Base-by-base conservation (phyloP, 805 yeast genomes). In the Myxozyma neotropica region DNA sequence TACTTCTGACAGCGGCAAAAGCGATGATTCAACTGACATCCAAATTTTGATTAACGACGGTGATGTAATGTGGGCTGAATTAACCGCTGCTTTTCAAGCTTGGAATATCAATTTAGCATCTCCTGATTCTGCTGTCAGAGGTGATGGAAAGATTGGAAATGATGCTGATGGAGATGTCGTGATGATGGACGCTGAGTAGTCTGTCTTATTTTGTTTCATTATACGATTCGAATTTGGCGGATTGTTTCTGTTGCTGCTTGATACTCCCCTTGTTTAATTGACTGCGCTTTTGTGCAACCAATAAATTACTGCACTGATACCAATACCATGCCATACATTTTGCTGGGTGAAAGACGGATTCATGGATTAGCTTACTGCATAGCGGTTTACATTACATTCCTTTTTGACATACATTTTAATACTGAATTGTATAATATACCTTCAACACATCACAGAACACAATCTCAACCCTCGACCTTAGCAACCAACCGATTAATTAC, bases 141-240 rank as follows among this genome's bases (percentile, higher is more conserved):
- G 27, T 13, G 27, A 23, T 13, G 27, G 19, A 19, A 7, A 12
- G 19, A 24, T 27, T 10, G 26, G 27, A 4, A 8, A 46, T 17
- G 50, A 46, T 12, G 39, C 50, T 3, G 50, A 46, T 46, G 50
- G 50, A 17, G 50, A 46, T 15, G 39, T 46, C 15, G 6, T 46
- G 7, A 46, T 46, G 50, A 12, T 21, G 6, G 50, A 31, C 26
- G 50, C 50, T 4, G 33, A n/a, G 24, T 46, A 17, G 10, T 29
- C n/a, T 4, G 23, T 31, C 39, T 4, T 46, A 31, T 46, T 15
- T 24, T 23, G 7, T 13, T 26, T 3, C 8, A 31, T 12, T 6
- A 4, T n/a, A 27, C 12, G 23, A 27, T 44, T 44, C 21, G 23
- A 19, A 15, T 24, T 8, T 17, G 7, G 43, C n/a, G 6, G 46